phyloP scores from a whole-genome alignment of 208 protist species.

The Trypanosoma cruzi region DNA sequence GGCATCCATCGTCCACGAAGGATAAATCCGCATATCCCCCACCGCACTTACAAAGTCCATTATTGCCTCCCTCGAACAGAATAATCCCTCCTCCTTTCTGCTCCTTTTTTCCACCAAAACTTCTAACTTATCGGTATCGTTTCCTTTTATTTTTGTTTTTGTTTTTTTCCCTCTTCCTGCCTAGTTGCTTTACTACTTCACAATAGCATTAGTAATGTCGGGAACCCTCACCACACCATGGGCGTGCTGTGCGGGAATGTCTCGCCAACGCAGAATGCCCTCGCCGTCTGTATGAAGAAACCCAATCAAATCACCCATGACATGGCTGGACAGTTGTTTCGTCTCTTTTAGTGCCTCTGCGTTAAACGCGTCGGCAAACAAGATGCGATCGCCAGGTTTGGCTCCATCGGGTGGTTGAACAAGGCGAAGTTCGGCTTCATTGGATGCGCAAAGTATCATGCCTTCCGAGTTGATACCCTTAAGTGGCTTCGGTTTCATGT shows the following conservation, averaged over 20 bases:
- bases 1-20: neutral
- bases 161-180: too few species aligned
- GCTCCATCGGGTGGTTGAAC: constrained; percentile 62
- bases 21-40: neutral
- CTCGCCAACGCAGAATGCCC: constrained; percentile 69
- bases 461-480: constrained; percentile 90
- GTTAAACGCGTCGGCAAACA: constrained; percentile 51
- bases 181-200: constrained; percentile 28
- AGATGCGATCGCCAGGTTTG: constrained; percentile 67
- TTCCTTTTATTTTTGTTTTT: neutral
- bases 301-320: constrained; percentile 64
- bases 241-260: constrained; percentile 35
- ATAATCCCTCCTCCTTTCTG: neutral
- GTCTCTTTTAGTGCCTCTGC: constrained; percentile 17
- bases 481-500: constrained; percentile 93
- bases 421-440: constrained; percentile 49
- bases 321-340: constrained; percentile 42
- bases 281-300: constrained; percentile 61
- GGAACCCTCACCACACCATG: constrained; percentile 32
- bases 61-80: neutral
- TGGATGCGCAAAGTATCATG: constrained; percentile 93
- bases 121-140: neutral
- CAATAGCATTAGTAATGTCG: constrained; percentile 39
- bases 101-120: too few species aligned
- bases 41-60: neutral